A percentile compares a stretch with the other conserved stretches of the same genome.
phyloP scores from a whole-genome alignment of 2,329 filamentous ascomycete genomes.

The Aspergillus pseudoglaucus region DNA sequence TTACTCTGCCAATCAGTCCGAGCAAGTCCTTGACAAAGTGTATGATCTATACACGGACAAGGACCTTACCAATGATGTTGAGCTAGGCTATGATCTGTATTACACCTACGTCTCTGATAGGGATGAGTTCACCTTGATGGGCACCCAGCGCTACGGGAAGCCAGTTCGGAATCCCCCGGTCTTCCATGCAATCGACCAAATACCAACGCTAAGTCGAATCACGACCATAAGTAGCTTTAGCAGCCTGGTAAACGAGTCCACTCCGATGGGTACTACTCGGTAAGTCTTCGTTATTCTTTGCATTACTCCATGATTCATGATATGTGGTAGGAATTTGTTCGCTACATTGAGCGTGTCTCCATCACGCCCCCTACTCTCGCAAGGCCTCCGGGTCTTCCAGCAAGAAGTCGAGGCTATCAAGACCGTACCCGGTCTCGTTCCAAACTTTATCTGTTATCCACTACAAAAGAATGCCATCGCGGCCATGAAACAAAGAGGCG shows the following conservation, averaged over 20 bases:
- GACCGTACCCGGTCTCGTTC: constrained; percentile 2
- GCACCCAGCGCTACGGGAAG: constrained; percentile 13
- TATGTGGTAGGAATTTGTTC: constrained; percentile 6
- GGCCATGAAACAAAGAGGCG: constrained; percentile 11
- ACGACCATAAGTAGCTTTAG: constrained; percentile 4
- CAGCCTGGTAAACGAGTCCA: constrained; percentile 1
- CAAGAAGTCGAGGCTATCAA: constrained; percentile 8
- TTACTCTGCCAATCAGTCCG: constrained; percentile 2
- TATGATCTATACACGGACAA: constrained; percentile 10
- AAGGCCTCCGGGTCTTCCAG: constrained; percentile 6
- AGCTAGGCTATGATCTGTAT: constrained; percentile 14
- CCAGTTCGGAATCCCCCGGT: constrained; percentile 10
- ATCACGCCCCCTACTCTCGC: constrained; percentile 6
- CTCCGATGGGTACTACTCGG: constrained; percentile 6
- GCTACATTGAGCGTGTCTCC: constrained; percentile 6
- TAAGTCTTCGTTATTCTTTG: neutral
- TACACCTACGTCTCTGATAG: constrained; percentile 8
- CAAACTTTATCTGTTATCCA: constrained; percentile 11
- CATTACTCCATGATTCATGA: no score
- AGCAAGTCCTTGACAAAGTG: constrained; percentile 3
- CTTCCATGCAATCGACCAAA: constrained; percentile 8
- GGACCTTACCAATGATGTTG: constrained; percentile 6
- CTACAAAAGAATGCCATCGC: constrained; percentile 6
- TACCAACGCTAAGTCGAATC: constrained; percentile 6
- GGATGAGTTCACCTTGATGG: constrained; percentile 8